Evolutionary conservation across 1,284 basidiomycete species (phyloP).

Genomic region (Heterobasidion parviporum): DNA sequence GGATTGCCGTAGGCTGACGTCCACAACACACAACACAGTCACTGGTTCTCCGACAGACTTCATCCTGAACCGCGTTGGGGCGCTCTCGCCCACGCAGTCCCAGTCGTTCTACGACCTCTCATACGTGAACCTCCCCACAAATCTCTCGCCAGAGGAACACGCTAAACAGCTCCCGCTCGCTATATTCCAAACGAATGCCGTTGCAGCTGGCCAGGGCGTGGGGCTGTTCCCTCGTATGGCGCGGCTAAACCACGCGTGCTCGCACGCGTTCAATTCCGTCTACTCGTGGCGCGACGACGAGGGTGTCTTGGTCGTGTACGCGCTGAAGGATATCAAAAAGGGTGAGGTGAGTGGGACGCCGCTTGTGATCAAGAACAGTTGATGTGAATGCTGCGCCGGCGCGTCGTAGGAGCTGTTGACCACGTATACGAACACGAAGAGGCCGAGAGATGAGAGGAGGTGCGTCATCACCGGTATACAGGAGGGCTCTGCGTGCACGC

Average conservation of each 20-base stretch:
- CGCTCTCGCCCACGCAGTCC: constrained; percentile 23
- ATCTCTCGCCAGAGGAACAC: constrained; percentile 28
- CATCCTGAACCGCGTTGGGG: constrained; percentile 27
- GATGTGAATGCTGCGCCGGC: not conserved
- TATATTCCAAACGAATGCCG: constrained; percentile 60
- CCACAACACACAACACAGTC: constrained; percentile 19
- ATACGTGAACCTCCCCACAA: constrained; percentile 39
- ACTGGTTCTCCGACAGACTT: constrained; percentile 33
- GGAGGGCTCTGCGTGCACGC: constrained; percentile 36
- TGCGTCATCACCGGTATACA: too few relatives aligned
- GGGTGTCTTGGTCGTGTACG: constrained; percentile 41
- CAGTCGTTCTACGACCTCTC: constrained; percentile 44
- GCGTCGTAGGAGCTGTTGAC: not conserved
- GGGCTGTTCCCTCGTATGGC: constrained; percentile 58
- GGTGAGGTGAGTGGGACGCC: constrained; percentile 33
- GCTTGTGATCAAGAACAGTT: too few relatives aligned
- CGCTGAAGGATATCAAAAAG: constrained; percentile 39
- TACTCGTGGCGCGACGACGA: constrained; percentile 48
- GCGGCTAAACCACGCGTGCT: constrained; percentile 57
- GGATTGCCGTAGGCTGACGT: not conserved
- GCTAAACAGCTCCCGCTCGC: constrained; percentile 41
- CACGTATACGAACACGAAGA: too few relatives aligned
- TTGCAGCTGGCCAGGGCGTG: constrained; percentile 37
- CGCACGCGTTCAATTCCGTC: constrained; percentile 53
- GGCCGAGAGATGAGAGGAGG: too few relatives aligned